Conservation (phyloP, 75 land plant genomes). For the Pinus albicaulis region DNA sequence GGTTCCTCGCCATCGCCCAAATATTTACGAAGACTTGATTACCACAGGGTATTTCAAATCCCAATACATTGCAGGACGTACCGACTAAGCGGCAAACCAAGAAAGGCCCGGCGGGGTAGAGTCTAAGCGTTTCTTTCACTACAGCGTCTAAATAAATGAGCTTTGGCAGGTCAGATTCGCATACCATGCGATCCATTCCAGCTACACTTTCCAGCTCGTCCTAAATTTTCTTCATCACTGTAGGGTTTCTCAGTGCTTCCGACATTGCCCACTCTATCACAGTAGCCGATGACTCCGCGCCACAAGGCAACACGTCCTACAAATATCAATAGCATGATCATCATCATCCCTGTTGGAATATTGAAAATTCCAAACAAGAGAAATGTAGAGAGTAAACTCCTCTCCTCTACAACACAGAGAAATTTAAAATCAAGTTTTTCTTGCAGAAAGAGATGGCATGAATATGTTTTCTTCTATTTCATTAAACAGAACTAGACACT, state of each 20-base stretch:
- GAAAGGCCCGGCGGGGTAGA: constrained; percentile 34
- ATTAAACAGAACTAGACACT: no score
- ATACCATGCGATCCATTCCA: constrained; percentile 11
- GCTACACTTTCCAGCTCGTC: background rate
- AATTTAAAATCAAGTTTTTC: no score
- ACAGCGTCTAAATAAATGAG: constrained; percentile 30
- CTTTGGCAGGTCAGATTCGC: constrained; percentile 19
- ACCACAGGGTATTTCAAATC: constrained; percentile 9
- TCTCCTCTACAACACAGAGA: no score
- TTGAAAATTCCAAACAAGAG: no score
- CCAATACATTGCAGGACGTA: constrained; percentile 2
- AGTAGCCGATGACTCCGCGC: constrained; percentile 9
- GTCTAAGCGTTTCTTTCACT: constrained; percentile 37
- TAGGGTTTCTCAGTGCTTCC: constrained; percentile 12
- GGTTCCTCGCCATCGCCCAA: constrained; percentile 43
- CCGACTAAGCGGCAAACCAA: constrained; percentile 20
- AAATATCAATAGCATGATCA: no score
- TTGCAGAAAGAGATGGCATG: no score
- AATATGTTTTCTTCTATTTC: no score
- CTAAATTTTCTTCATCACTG: constrained; percentile 25
- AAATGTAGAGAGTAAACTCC: no score
- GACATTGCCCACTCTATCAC: constrained; percentile 18
- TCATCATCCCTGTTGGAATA: no score
- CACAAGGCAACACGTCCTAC: constrained; percentile 10
- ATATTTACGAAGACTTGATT: constrained; percentile 25